phyloP scores from a whole-genome alignment of 225 moss, liverwort and hornwort genomes.

The Rhytidiadelphus loreus region DNA sequence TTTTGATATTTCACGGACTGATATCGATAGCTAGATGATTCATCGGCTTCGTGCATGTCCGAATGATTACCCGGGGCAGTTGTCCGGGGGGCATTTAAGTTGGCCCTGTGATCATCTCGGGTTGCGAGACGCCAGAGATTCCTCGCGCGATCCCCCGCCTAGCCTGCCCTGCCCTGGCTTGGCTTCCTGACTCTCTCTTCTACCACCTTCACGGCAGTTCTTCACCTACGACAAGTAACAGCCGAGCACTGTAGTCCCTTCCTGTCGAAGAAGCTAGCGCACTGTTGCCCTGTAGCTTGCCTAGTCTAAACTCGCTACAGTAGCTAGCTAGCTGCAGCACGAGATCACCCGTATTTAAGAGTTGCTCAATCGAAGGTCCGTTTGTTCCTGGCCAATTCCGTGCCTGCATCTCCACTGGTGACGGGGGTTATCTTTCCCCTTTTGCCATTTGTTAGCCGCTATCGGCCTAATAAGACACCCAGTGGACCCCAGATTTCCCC shows the following conservation, averaged over 20 bases:
- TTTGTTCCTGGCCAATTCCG: background rate
- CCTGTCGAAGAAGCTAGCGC: background rate
- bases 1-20: background rate
- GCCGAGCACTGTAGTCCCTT: constrained; percentile 12
- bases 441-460: background rate
- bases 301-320: background rate
- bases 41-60: constrained; percentile 5
- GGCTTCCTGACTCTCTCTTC: no score
- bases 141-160: background rate
- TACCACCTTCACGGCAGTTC: background rate
- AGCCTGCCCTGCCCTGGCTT: background rate
- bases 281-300: background rate
- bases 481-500: background rate
- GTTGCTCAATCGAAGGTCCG: background rate
- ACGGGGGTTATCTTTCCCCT: background rate
- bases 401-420: background rate
- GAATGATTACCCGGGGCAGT: background rate
- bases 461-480: background rate
- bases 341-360: background rate
- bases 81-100: constrained; percentile 8
- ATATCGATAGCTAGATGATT: background rate
- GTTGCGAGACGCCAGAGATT: background rate
- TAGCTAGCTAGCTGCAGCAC: background rate
- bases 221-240: background rate
- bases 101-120: background rate